A percentile compares a stretch with the other conserved stretches of the same genome.
These are phyloP conservation scores for Kodamaea arcana DNA, from an alignment of 1,139 yeast genomes.

Conservation along the genomic window DNA sequence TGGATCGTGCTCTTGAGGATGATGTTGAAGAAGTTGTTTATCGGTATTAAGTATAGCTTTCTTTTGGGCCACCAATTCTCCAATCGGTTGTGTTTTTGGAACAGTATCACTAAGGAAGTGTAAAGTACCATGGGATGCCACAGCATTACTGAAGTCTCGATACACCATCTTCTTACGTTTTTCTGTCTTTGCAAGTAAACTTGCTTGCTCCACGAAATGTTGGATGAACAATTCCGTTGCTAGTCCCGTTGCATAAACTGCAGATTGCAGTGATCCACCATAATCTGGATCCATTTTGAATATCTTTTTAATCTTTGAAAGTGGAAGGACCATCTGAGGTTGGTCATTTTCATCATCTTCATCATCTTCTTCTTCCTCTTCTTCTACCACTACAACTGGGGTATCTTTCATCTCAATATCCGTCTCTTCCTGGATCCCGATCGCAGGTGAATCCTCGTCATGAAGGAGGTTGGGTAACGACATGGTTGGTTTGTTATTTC, in stretches of 20 bases:
- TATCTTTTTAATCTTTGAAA: conserved; percentile 77
- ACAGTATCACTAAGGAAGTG: conserved; percentile 66
- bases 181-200: conserved; percentile 62
- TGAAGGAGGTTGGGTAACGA: no score
- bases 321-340: conserved; percentile 45
- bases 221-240: conserved; percentile 86
- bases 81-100: conserved; percentile 58
- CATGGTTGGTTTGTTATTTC: no score
- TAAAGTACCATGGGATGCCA: conserved; percentile 60
- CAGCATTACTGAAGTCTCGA: conserved; percentile 73
- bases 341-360: conserved; percentile 14
- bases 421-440: no score
- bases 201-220: conserved; percentile 76
- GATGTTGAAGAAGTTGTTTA: conserved; percentile 1
- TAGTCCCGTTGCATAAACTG: conserved; percentile 78
- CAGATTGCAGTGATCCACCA: conserved; percentile 67
- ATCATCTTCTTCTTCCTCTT: conserved; percentile 17
- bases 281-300: conserved; percentile 86
- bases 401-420: conserved; percentile 5
- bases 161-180: conserved; percentile 69
- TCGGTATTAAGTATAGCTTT: conserved; percentile 7
- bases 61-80: conserved; percentile 16
- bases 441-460: no score
- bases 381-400: conserved; percentile 7
- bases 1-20: background rate